Base-by-base conservation (phyloP, 371 early-diverging fungal species). In the Mucor circinelloides region DNA sequence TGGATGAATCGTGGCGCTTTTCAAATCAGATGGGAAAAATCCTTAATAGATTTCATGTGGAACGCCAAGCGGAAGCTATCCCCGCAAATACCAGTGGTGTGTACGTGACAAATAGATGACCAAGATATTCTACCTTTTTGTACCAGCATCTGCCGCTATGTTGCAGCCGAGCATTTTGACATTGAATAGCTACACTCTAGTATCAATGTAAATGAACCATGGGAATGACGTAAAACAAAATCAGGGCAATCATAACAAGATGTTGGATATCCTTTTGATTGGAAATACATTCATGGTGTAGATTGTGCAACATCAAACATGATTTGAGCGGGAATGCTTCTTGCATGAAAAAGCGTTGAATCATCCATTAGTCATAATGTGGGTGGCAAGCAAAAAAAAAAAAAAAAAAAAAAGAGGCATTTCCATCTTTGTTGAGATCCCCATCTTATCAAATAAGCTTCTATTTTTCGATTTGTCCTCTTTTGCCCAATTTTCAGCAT, bases 381-480 rank as follows among this genome's bases (percentile, higher is more conserved):
- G 17, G 1, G 40, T 17, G 40, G 40, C 40, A 17, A n/a, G n/a
- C n/a, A n/a, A n/a, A n/a, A n/a, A n/a, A n/a, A n/a, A n/a, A n/a
- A n/a, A n/a, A n/a, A n/a, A n/a, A n/a, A n/a, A n/a, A n/a, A 9
- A 40, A 3, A 17, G 34, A 6, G 34, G 13, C 1, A n/a, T n/a
- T n/a, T 6, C 1, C 21, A 9, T 54, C 25, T 54, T 3, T 21
- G 7, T 19, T 46, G 40, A 5, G 13, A 13, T 1, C 10, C 6
- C 30, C 1, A 4, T 13, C n/a, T 34, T 34, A 7, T 6, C 6
- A 7, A 2, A 44, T 44, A n/a, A 46, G 23, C 28, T 58, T 52
- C 13, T 64, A 65, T 36, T 63, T 67, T 19, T 61, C 67, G 13
- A 60, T 50, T 56, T 60, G 60, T 8, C 56, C 32, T 6, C 54